phyloP scores from a whole-genome alignment of 129 eudicot genomes.

The Gnaphalium uliginosum region DNA sequence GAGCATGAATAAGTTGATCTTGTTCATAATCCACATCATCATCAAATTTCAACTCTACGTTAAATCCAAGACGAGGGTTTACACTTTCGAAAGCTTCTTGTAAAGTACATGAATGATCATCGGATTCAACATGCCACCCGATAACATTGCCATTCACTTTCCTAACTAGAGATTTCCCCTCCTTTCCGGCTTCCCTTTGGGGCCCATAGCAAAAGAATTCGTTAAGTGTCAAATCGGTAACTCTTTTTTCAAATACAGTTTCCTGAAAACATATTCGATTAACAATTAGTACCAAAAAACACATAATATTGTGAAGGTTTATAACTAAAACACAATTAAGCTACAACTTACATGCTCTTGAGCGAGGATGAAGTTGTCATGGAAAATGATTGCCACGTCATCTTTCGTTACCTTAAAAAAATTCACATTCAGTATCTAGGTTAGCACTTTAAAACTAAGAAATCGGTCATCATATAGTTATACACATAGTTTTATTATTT shows the following conservation, averaged over 20 bases:
- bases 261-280: conserved; percentile 46
- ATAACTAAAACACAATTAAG: background rate
- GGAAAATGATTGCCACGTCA: conserved; percentile 75
- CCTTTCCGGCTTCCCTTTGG: conserved; percentile 46
- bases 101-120: conserved; percentile 69
- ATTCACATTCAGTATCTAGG: conserved; percentile 28
- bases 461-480: background rate
- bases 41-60: conserved; percentile 83
- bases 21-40: conserved; percentile 59
- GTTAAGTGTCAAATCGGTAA: conserved; percentile 61
- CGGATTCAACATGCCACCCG: conserved; percentile 72
- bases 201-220: conserved; percentile 83
- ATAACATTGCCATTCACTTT: conserved; percentile 64
- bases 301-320: too few relatives aligned
- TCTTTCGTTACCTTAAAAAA: conserved; percentile 78
- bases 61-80: conserved; percentile 66
- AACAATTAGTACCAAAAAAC: background rate
- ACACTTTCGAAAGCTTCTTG: conserved; percentile 84
- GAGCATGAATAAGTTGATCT: conserved; percentile 49
- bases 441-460: conserved; percentile 18
- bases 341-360: conserved; percentile 57
- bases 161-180: conserved; percentile 63
- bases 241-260: conserved; percentile 58
- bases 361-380: conserved; percentile 75
- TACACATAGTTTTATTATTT: too few relatives aligned